phyloP scores from a whole-genome alignment of 805 yeast genomes.

The Saccharomycopsis babjevae region DNA sequence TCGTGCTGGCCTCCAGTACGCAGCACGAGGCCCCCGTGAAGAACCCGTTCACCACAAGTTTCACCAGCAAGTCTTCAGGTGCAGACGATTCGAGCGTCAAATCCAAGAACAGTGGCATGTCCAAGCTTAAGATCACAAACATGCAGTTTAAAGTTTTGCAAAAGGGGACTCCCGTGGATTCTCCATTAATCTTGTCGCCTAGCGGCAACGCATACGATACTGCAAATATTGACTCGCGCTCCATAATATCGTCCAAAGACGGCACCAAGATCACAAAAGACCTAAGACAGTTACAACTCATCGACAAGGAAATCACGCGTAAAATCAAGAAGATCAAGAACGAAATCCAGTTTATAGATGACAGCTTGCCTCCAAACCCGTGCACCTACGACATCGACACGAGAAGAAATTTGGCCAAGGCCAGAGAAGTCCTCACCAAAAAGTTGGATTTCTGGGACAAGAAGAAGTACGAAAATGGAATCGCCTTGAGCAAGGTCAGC shows the following conservation, averaged over 20 bases:
- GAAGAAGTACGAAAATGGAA: conserved; percentile 19
- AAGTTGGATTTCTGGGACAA: conserved; percentile 19
- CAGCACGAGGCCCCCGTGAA: not conserved
- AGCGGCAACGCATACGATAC: not conserved
- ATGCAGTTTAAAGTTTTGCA: not conserved
- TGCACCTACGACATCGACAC: conserved; percentile 16
- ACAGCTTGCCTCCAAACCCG: conserved; percentile 18
- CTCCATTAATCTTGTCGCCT: not conserved
- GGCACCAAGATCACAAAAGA: conserved; percentile 4
- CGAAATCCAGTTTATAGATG: conserved; percentile 17
- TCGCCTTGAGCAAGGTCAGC: conserved; percentile 13
- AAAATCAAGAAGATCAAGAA: conserved; percentile 16
- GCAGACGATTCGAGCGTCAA: not conserved
- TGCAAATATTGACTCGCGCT: not conserved
- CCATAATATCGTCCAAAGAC: not conserved
- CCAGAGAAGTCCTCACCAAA: conserved; percentile 14
- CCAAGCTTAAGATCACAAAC: not conserved
- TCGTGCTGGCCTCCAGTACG: not conserved
- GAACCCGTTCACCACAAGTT: not conserved
- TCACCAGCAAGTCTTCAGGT: not conserved
- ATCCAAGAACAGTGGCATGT: not conserved
- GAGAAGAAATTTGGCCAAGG: conserved; percentile 13
- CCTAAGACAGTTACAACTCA: conserved; percentile 14
- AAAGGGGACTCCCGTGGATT: not conserved
- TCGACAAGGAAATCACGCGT: conserved; percentile 16